Percentiles rank a stretch among this genome's conserved stretches.
Evolutionary conservation across 2,329 filamentous ascomycete genomes (phyloP).

Genomic region (Oidium heveae): DNA sequence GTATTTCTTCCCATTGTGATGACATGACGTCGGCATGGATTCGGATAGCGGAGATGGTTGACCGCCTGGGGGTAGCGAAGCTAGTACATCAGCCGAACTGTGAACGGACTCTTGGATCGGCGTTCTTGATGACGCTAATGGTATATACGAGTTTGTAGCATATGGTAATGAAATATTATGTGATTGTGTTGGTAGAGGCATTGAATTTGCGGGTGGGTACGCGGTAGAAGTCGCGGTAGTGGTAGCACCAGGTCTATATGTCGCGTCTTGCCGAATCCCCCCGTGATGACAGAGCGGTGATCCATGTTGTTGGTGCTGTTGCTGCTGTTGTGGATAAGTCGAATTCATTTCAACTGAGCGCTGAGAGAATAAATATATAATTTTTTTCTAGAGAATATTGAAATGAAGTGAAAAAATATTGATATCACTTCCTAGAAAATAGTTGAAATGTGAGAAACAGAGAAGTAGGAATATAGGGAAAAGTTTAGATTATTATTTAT

Average conservation of each 20-base stretch:
- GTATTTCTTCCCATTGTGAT: conserved; percentile 9
- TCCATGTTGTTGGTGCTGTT: background rate
- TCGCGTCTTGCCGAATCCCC: background rate
- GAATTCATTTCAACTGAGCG: too few relatives aligned
- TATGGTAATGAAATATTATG: conserved; percentile 5
- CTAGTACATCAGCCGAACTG: background rate
- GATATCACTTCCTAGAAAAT: too few relatives aligned
- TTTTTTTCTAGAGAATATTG: too few relatives aligned
- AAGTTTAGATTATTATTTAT: too few relatives aligned
- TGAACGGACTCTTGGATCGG: conserved; percentile 6
- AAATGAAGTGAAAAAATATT: too few relatives aligned
- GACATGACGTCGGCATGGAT: conserved; percentile 5
- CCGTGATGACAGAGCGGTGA: background rate
- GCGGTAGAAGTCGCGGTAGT: background rate
- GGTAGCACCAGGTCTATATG: background rate
- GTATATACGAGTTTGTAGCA: conserved; percentile 3
- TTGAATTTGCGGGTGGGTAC: conserved; percentile 5
- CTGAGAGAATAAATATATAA: too few relatives aligned
- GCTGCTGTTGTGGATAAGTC: background rate
- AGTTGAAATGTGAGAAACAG: too few relatives aligned
- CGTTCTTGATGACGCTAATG: conserved; percentile 4
- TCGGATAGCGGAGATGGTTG: conserved; percentile 4
- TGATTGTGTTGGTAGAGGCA: conserved; percentile 8
- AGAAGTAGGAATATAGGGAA: too few relatives aligned
- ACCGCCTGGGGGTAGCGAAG: conserved; percentile 5